Percentiles rank a stretch among this genome's conserved stretches.
Conservation (phyloP, 768 basidiomycete genomes). For the Auriscalpium orientale region DNA sequence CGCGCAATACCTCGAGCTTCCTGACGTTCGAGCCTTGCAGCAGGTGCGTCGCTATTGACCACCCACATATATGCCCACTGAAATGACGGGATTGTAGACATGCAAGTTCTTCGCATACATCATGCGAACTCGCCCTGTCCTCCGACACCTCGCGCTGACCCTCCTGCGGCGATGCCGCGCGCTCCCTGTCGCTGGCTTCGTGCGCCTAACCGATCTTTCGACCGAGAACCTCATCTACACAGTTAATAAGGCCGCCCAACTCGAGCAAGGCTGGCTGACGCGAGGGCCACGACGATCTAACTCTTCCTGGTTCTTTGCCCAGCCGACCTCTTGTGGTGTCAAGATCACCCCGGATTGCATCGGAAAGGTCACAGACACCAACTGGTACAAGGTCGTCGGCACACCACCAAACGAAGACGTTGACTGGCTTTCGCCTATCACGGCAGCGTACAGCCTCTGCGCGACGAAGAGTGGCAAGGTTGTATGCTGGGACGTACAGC, state of each 20-base stretch:
- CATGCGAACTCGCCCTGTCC: slow-evolving; percentile 59
- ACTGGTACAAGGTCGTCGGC: slow-evolving; percentile 64
- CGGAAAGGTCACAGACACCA: slow-evolving; percentile 8
- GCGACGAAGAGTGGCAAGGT: slow-evolving; percentile 71
- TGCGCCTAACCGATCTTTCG: slow-evolving; percentile 56
- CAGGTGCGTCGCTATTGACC: slow-evolving; percentile 36
- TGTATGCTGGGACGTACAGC: slow-evolving; percentile 69
- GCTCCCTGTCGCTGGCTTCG: slow-evolving; percentile 62
- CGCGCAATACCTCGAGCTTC: slow-evolving; percentile 50
- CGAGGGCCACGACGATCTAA: slow-evolving; percentile 48
- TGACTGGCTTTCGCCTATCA: slow-evolving; percentile 73
- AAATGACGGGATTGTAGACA: slow-evolving; percentile 32
- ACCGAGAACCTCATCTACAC: slow-evolving; percentile 53
- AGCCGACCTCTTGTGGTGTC: slow-evolving; percentile 15
- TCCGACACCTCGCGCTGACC: slow-evolving; percentile 53
- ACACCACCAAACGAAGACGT: slow-evolving; percentile 63
- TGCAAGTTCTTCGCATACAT: slow-evolving; percentile 55
- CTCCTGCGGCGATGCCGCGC: slow-evolving; percentile 61
- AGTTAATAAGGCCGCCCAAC: slow-evolving; percentile 54
- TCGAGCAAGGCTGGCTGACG: slow-evolving; percentile 55
- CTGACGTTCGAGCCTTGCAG: slow-evolving; percentile 55
- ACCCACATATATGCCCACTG: background rate
- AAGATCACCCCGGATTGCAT: no score
- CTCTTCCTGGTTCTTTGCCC: slow-evolving; percentile 20
- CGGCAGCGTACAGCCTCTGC: slow-evolving; percentile 68